Conservation (phyloP, 2,329 filamentous ascomycete species). For the Aspergillus uvarum region DNA sequence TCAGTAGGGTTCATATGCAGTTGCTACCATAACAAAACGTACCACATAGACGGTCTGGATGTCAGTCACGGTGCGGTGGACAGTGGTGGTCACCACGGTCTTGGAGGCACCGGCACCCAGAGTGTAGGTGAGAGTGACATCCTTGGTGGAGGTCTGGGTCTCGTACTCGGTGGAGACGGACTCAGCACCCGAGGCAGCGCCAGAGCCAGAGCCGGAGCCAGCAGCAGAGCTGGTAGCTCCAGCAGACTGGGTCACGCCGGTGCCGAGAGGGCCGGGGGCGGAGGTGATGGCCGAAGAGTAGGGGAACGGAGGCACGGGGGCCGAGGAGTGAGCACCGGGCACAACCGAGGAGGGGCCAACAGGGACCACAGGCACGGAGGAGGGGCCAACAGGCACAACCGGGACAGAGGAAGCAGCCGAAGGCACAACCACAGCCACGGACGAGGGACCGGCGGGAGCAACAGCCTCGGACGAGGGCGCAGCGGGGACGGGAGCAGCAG, state of each 20-base stretch:
- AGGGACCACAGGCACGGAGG: conserved; percentile 3
- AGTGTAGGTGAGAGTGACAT: conserved; percentile 43
- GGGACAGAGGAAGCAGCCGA: neutral
- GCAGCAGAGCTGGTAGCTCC: neutral
- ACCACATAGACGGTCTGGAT: conserved; percentile 29
- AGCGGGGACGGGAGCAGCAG: neutral
- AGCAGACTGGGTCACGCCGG: conserved; percentile 19
- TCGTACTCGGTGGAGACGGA: conserved; percentile 7
- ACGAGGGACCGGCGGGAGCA: conserved; percentile 5
- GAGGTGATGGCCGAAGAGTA: conserved; percentile 9
- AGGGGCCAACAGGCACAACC: neutral
- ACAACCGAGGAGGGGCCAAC: neutral
- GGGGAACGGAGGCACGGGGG: neutral
- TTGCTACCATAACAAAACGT: conserved; percentile 14
- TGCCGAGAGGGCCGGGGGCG: conserved; percentile 22
- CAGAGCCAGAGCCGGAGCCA: neutral
- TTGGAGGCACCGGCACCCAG: conserved; percentile 36
- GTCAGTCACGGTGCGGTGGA: conserved; percentile 34
- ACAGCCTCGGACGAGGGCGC: neutral
- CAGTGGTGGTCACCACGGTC: conserved; percentile 40
- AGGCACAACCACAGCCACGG: neutral
- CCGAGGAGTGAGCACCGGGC: neutral
- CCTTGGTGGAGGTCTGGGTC: conserved; percentile 22
- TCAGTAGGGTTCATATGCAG: neutral
- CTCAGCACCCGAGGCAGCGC: neutral